Evolutionary conservation across 2,329 filamentous ascomycete species (phyloP).

Genomic region (Trichoderma breve): DNA sequence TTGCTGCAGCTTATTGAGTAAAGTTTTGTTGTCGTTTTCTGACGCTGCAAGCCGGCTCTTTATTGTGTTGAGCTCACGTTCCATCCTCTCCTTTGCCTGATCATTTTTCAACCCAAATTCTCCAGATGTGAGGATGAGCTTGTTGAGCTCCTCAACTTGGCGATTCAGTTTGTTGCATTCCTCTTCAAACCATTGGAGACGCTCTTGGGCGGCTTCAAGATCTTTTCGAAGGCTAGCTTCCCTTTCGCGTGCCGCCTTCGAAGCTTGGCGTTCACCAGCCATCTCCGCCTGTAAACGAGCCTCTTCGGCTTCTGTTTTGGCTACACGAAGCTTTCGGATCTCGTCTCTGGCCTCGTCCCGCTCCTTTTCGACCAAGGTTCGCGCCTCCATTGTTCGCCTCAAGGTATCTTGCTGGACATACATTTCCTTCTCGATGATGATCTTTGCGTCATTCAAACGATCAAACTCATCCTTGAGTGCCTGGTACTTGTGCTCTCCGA

Average conservation of each 20-base stretch:
- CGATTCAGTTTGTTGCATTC: constrained; percentile 74
- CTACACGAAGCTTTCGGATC: constrained; percentile 75
- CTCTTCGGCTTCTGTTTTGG: constrained; percentile 82
- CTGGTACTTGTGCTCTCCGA: constrained; percentile 84
- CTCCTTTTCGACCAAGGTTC: constrained; percentile 76
- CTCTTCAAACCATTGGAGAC: constrained; percentile 73
- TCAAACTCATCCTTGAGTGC: constrained; percentile 83
- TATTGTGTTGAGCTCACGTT: constrained; percentile 85
- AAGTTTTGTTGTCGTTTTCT: constrained; percentile 89
- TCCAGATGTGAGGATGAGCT: constrained; percentile 83
- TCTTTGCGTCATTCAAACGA: constrained; percentile 87
- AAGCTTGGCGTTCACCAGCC: constrained; percentile 75
- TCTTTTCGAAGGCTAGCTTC: constrained; percentile 76
- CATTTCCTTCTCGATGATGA: constrained; percentile 95
- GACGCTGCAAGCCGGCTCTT: constrained; percentile 87
- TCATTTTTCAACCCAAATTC: constrained; percentile 88
- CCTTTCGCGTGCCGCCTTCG: constrained; percentile 73
- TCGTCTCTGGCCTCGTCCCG: constrained; percentile 87
- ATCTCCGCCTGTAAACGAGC: constrained; percentile 80
- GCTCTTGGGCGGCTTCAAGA: constrained; percentile 72
- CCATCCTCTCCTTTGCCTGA: constrained; percentile 88
- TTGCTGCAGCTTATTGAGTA: constrained; percentile 97
- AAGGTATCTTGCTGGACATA: constrained; percentile 93
- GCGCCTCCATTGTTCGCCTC: constrained; percentile 78
- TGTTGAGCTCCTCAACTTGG: constrained; percentile 82